phyloP scores from a whole-genome alignment of 306 rosid genomes.

The Cyamopsis tetragonoloba region DNA sequence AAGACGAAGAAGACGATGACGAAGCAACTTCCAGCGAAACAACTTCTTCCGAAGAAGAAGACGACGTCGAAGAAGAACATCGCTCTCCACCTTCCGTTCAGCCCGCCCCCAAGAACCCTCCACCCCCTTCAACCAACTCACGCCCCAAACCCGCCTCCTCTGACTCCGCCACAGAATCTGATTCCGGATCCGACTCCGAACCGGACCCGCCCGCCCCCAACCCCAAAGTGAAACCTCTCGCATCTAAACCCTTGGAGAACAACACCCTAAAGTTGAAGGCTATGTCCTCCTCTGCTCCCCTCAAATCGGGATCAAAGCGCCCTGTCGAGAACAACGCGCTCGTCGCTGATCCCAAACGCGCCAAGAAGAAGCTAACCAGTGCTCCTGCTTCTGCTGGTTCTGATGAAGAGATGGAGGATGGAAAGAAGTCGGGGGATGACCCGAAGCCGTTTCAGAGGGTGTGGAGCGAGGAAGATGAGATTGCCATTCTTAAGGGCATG shows the following conservation, averaged over 20 bases:
- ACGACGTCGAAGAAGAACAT: conserved; percentile 26
- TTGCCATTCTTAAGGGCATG: conserved; percentile 42
- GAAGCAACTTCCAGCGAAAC: conserved; percentile 25
- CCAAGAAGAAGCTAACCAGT: conserved; percentile 36
- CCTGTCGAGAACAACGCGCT: neutral
- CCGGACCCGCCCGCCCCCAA: neutral
- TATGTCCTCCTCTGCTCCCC: conserved; percentile 15
- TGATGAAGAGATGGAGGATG: conserved; percentile 23
- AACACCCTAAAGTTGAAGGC: conserved; percentile 30
- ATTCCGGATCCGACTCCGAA: neutral
- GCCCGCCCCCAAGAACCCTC: conserved; percentile 24
- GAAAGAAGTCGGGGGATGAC: conserved; percentile 35
- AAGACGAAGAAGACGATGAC: neutral
- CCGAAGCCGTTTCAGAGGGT: conserved; percentile 51
- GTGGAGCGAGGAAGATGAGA: conserved; percentile 59
- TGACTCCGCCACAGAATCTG: conserved; percentile 41
- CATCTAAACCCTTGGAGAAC: conserved; percentile 57
- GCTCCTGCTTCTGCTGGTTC: neutral
- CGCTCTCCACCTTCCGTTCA: neutral
- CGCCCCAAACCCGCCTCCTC: conserved; percentile 36
- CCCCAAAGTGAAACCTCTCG: conserved; percentile 34
- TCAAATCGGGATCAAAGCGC: conserved; percentile 40
- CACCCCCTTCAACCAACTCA: conserved; percentile 9
- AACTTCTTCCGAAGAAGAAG: conserved; percentile 38
- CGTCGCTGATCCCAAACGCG: conserved; percentile 17